Conservation (phyloP, 352 stramenopile genomes). For the Aphanomyces euteiches region DNA sequence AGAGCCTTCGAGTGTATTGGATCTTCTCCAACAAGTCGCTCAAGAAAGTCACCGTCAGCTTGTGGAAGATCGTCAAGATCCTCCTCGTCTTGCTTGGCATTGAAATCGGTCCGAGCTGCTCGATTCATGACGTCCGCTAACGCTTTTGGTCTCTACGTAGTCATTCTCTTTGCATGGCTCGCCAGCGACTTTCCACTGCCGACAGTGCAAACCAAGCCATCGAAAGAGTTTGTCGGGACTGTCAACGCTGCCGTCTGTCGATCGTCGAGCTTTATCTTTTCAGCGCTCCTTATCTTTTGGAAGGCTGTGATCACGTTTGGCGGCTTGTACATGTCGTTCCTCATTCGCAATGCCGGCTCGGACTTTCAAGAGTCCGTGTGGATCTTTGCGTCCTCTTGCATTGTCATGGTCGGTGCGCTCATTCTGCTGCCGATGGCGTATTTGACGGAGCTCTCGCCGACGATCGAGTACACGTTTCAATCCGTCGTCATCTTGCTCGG, state of each 20-base stretch:
- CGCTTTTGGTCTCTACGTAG: not conserved
- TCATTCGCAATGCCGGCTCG: slow-evolving; percentile 17
- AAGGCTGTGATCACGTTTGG: slow-evolving; percentile 48
- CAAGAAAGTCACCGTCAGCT: slow-evolving; percentile 34
- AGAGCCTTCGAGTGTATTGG: slow-evolving; percentile 53
- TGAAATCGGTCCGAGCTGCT: not conserved
- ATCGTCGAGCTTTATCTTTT: slow-evolving; percentile 52
- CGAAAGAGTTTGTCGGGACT: not conserved
- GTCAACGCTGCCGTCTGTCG: slow-evolving; percentile 26
- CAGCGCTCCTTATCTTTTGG: slow-evolving; percentile 52
- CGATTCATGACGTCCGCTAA: not conserved
- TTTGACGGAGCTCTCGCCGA: slow-evolving; percentile 35
- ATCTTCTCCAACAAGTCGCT: slow-evolving; percentile 47
- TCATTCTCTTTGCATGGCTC: not conserved
- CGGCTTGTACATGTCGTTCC: slow-evolving; percentile 39
- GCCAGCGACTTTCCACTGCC: not conserved
- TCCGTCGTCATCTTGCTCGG: slow-evolving; percentile 33
- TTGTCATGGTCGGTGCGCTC: slow-evolving; percentile 36
- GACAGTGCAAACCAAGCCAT: not conserved
- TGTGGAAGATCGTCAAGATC: not conserved
- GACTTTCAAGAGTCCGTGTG: slow-evolving; percentile 26
- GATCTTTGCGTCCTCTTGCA: slow-evolving; percentile 36
- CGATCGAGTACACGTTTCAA: slow-evolving; percentile 37
- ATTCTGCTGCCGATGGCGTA: slow-evolving; percentile 45
- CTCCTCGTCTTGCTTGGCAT: not conserved